These are phyloP conservation scores for Lentithecium fluviatile DNA, from an alignment of 495 filamentous ascomycete genomes.

Conservation along the genomic window DNA sequence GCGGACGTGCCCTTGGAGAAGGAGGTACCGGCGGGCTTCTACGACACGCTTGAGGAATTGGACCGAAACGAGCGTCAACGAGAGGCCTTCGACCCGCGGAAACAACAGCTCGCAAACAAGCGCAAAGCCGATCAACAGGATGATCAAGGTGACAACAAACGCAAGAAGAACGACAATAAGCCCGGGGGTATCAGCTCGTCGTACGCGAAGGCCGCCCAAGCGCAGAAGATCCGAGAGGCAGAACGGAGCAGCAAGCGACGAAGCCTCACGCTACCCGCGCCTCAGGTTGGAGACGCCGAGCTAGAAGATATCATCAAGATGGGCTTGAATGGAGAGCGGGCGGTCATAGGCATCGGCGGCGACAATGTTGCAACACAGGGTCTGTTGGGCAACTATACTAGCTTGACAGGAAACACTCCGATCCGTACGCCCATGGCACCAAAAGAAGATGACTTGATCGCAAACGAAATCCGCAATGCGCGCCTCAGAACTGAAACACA, in stretches of 20 bases:
- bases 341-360: slow-evolving; percentile 71
- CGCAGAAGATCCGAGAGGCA: slow-evolving; percentile 93
- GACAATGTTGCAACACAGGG: slow-evolving; percentile 85
- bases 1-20: slow-evolving; percentile 98
- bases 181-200: slow-evolving; percentile 75
- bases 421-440: slow-evolving; percentile 89
- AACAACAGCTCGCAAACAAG: slow-evolving; percentile 94
- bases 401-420: slow-evolving; percentile 76
- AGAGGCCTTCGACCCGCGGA: slow-evolving; percentile 87
- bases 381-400: slow-evolving; percentile 78
- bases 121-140: slow-evolving; percentile 88
- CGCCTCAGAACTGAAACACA: slow-evolving; percentile 89
- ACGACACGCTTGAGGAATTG: slow-evolving; percentile 83
- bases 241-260: slow-evolving; percentile 93
- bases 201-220: slow-evolving; percentile 89
- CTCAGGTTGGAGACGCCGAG: slow-evolving; percentile 89
- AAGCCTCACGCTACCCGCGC: slow-evolving; percentile 72
- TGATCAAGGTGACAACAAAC: slow-evolving; percentile 70
- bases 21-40: slow-evolving; percentile 83
- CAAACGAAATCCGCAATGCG: slow-evolving; percentile 96
- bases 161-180: slow-evolving; percentile 81
- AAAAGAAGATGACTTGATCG: slow-evolving; percentile 88
- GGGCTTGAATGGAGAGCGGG: slow-evolving; percentile 90
- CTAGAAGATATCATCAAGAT: slow-evolving; percentile 98
- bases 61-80: slow-evolving; percentile 80